Evolutionary conservation across 148 eudicot species (phyloP).

Genomic region (Rhododendron mucronatum): DNA sequence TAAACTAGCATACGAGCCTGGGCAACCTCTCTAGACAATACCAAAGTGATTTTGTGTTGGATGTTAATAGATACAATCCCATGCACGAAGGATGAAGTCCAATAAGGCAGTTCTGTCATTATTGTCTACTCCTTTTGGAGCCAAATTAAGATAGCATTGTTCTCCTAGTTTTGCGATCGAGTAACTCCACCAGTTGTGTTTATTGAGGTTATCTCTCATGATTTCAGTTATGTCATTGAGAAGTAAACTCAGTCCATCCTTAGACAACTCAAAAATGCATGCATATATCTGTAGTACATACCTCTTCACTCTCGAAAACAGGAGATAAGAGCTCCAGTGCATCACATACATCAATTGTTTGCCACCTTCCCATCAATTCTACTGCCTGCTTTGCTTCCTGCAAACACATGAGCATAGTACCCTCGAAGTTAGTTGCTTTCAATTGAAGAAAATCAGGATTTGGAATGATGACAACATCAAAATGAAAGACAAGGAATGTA

Average conservation of each 20-base stretch:
- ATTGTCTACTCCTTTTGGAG: not conserved
- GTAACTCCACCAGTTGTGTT: not conserved
- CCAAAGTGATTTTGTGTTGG: not conserved
- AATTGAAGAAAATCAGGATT: not conserved
- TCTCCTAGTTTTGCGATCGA: not conserved
- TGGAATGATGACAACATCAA: not conserved
- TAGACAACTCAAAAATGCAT: not conserved
- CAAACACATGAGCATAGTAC: conserved; percentile 17
- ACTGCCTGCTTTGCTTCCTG: conserved; percentile 99
- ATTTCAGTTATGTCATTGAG: not conserved
- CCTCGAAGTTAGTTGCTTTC: not conserved
- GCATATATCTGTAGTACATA: conserved; percentile 27
- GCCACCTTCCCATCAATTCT: conserved; percentile 90
- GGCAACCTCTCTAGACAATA: not conserved
- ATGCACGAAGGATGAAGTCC: not conserved
- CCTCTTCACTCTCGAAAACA: conserved; percentile 99
- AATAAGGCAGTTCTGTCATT: not conserved
- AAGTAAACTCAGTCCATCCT: not conserved
- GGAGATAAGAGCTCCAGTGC: conserved; percentile 93
- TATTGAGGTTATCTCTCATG: not conserved
- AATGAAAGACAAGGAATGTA: not conserved
- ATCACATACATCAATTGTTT: conserved; percentile 90
- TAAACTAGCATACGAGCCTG: not conserved
- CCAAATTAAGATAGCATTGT: not conserved
- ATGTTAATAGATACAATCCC: not conserved